Base-by-base conservation (phyloP, 768 basidiomycete genomes). In the Podaxis sp. region DNA sequence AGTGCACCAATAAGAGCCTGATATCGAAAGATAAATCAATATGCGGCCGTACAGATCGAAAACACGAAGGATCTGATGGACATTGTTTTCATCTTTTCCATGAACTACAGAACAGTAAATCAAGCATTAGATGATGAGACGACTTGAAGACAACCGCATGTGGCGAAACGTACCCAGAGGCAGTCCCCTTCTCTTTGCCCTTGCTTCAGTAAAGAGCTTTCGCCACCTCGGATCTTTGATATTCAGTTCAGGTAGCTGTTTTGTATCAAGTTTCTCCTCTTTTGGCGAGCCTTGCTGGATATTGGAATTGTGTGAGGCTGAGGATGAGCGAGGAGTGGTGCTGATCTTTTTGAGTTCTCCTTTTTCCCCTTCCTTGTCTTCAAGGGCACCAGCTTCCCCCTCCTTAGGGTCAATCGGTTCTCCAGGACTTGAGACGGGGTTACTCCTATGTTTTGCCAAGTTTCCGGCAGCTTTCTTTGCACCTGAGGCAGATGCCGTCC, bases 61-160 rank as follows among this genome's bases (percentile, higher is more conserved):
- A n/a, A 86, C 81, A 11, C 88, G 83, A 25, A 93, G 81, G 52
- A 92, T 89, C 48, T 89, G 80, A 62, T 90, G 81, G 4, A 92
- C 78, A 63, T 76, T 83, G 46, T 80, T 84, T 66, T 89, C 79
- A 2, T 76, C 78, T 63, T 87, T 76, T 0, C 73, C 77, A 70
- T 93, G 90, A 36, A 92, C 91, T 93, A 63, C 0, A 18, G 16
- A 42, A 21, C 27, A 48, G 52, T 35, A 57, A 57, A 42, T 28
- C 21, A 27, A n/a, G 37, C 37, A 47, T 40, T 55, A 27, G 11
- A 25, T 25, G 52, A 32, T 3, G 42, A 44, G 16, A 44, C 42
- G 18, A 6, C 42, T 44, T 21, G 42, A 5, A 44, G 42, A 53
- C 61, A 25, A 52, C 28, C 35, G 25, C n/a, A n/a, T 23, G 16